These are phyloP conservation scores for Rhododendron ovatum DNA, from an alignment of 148 eudicot species.

Conservation along the genomic window DNA sequence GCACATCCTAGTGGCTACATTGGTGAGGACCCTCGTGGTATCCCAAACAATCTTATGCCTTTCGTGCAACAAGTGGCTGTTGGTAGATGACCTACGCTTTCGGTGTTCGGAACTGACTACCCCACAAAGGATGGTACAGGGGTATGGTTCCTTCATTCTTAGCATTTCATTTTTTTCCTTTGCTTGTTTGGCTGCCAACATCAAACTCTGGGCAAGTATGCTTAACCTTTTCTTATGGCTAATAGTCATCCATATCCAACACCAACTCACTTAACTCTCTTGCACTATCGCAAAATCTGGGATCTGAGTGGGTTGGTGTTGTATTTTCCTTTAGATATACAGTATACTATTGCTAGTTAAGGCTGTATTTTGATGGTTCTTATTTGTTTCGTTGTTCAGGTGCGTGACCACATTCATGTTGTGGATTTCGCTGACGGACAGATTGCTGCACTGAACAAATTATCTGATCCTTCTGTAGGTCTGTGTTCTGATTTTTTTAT, in stretches of 20 bases:
- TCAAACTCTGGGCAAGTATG: not conserved
- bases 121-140: constrained; percentile 88
- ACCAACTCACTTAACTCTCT: not conserved
- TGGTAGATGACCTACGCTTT: constrained; percentile 74
- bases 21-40: constrained; percentile 93
- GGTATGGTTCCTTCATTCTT: constrained; percentile 40
- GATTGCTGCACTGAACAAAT: constrained; percentile 77
- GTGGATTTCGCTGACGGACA: constrained; percentile 97
- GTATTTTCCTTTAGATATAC: not conserved
- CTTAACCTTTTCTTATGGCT: not conserved
- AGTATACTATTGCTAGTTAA: not conserved
- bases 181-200: not conserved
- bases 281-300: not conserved
- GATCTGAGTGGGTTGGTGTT: not conserved
- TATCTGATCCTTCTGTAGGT: constrained; percentile 72
- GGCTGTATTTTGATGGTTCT: not conserved
- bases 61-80: constrained; percentile 97
- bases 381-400: constrained; percentile 37
- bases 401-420: constrained; percentile 95
- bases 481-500: not conserved
- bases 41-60: constrained; percentile 98
- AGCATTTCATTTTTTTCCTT: not conserved
- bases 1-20: constrained; percentile 90
- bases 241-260: not conserved
- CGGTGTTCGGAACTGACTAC: constrained; percentile 82